phyloP scores from a whole-genome alignment of 2,329 filamentous ascomycete genomes.

The Orbilia brochopaga region DNA sequence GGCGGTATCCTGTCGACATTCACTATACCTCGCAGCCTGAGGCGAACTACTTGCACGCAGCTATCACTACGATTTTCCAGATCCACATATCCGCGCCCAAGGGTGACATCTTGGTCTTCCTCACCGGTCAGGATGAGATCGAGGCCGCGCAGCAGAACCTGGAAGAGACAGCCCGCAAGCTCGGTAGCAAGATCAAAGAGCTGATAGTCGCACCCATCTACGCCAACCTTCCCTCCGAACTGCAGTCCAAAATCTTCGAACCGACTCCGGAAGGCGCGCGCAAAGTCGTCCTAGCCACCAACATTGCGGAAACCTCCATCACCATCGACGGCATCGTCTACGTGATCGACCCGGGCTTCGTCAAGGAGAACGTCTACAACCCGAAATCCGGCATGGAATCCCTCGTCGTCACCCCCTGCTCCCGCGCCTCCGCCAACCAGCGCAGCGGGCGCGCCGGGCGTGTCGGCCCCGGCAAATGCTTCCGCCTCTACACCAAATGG shows the following conservation, averaged over 20 bases:
- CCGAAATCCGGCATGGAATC: constrained; percentile 90
- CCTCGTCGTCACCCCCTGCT: constrained; percentile 87
- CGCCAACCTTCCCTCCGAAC: constrained; percentile 85
- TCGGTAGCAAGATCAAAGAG: constrained; percentile 82
- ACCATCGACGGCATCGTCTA: constrained; percentile 97
- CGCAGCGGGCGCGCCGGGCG: constrained; percentile 89
- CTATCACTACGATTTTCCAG: constrained; percentile 91
- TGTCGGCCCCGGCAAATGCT: constrained; percentile 90
- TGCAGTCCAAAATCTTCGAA: constrained; percentile 93
- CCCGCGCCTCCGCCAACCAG: constrained; percentile 89
- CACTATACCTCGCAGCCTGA: constrained; percentile 90
- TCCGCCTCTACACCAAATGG: constrained; percentile 90
- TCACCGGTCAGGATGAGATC: constrained; percentile 96
- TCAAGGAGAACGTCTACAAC: constrained; percentile 94
- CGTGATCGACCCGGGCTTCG: constrained; percentile 92
- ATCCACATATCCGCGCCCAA: constrained; percentile 80
- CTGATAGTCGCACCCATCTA: constrained; percentile 93
- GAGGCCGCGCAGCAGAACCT: constrained; percentile 84
- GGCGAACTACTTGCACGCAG: constrained; percentile 89
- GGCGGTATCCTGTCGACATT: constrained; percentile 86
- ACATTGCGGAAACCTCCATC: constrained; percentile 94
- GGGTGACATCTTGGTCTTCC: constrained; percentile 91
- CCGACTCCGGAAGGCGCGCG: constrained; percentile 82
- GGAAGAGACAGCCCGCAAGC: constrained; percentile 81
- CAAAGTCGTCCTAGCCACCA: constrained; percentile 92